phyloP scores from a whole-genome alignment of 2,329 filamentous ascomycete genomes.

The Pseudogymnoascus sp. region DNA sequence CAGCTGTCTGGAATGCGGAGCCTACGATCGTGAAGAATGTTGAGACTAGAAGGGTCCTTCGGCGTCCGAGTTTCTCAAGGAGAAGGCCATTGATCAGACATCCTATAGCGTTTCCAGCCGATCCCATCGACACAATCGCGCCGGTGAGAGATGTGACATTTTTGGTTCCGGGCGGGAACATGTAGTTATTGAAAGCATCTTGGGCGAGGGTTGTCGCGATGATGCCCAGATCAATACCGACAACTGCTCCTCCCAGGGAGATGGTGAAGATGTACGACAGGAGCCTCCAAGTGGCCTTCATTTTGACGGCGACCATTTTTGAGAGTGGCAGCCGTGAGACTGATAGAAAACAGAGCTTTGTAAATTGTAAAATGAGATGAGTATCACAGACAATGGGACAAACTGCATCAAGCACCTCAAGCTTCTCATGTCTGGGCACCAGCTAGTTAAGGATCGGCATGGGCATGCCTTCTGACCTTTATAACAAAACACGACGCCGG shows the following conservation, averaged over 20 bases:
- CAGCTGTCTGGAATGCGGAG: slow-evolving; percentile 16
- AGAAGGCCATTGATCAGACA: neutral
- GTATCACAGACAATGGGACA: neutral
- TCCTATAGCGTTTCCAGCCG: neutral
- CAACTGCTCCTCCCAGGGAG: neutral
- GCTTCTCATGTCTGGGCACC: neutral
- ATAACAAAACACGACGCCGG: neutral
- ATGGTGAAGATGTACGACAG: neutral
- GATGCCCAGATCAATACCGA: neutral
- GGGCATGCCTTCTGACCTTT: neutral
- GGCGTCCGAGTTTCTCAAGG: neutral
- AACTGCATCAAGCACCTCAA: neutral
- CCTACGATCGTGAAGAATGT: slow-evolving; percentile 17
- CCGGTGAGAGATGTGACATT: neutral
- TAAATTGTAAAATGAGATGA: neutral
- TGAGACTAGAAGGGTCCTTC: neutral
- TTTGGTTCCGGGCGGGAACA: slow-evolving; percentile 2
- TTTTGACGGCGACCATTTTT: neutral
- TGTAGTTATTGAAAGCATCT: neutral
- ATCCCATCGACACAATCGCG: neutral
- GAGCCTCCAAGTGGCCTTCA: slow-evolving; percentile 2
- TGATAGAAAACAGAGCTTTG: neutral
- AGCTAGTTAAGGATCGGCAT: neutral
- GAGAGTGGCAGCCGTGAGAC: neutral
- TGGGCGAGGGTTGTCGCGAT: slow-evolving; percentile 7